Percentiles rank a stretch among this genome's conserved stretches.
These are phyloP conservation scores for Castanea sativa DNA, from an alignment of 306 rosid genomes.

Conservation along the genomic window DNA sequence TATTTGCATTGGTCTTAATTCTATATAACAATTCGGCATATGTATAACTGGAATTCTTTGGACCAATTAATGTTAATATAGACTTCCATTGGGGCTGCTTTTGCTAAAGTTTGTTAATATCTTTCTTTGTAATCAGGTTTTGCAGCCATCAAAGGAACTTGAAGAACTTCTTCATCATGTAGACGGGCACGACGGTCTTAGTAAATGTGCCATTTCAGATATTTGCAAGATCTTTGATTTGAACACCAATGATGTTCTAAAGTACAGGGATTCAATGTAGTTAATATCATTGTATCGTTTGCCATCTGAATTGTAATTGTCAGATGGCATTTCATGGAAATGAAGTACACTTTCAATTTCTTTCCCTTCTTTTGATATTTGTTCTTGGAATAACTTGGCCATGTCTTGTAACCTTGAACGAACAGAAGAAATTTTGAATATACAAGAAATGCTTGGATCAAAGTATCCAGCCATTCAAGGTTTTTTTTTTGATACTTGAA, in stretches of 20 bases:
- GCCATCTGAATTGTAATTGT: background rate
- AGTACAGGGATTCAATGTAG: conserved; percentile 44
- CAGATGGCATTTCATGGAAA: background rate
- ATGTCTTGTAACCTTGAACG: no score
- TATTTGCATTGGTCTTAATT: background rate
- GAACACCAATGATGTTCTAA: conserved; percentile 54
- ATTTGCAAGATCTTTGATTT: conserved; percentile 72
- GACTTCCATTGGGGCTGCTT: background rate
- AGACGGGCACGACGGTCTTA: conserved; percentile 38
- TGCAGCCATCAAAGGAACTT: conserved; percentile 66
- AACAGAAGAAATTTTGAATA: background rate
- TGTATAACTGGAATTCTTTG: background rate
- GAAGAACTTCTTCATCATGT: conserved; percentile 42
- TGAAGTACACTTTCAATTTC: background rate
- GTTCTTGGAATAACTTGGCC: background rate
- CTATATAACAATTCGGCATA: background rate
- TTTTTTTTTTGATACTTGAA: background rate
- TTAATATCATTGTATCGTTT: background rate
- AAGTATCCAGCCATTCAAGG: background rate
- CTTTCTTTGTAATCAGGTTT: conserved; percentile 34
- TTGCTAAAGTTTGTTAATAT: background rate
- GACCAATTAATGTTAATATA: background rate
- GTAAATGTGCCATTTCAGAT: conserved; percentile 36
- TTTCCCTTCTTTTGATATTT: background rate
- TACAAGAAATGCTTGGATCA: background rate